These are phyloP conservation scores for Yarrowia sp. DNA, from an alignment of 805 yeast species.

Conservation along the genomic window DNA sequence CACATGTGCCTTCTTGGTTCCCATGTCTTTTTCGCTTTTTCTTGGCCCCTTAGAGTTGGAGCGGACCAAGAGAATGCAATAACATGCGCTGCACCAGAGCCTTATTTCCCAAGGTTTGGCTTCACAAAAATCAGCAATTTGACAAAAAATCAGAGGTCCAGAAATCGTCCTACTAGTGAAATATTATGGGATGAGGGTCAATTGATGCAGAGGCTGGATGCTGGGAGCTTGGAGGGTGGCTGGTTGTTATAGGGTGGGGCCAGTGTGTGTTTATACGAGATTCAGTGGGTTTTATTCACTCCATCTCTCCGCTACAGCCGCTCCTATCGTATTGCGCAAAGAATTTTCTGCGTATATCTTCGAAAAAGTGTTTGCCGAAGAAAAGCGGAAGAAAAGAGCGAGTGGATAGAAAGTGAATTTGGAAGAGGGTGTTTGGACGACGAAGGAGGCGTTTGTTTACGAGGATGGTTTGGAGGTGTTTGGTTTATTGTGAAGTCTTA, in stretches of 20 bases:
- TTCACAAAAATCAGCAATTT: no score
- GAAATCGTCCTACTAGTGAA: no score
- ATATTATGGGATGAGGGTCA: no score
- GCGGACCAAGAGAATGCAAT: constrained; percentile 16
- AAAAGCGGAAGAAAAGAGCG: background rate
- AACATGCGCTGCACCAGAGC: background rate
- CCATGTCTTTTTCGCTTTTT: background rate
- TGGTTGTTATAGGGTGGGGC: no score
- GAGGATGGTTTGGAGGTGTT: no score
- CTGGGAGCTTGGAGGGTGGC: no score
- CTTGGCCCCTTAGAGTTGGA: background rate
- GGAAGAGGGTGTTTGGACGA: background rate
- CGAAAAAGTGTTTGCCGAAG: background rate
- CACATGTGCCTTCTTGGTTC: constrained; percentile 12
- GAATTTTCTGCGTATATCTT: background rate
- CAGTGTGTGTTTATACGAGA: background rate
- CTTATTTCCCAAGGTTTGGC: background rate
- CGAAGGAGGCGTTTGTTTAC: no score
- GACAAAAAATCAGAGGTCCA: no score
- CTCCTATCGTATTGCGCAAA: constrained; percentile 13
- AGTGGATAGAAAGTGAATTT: background rate
- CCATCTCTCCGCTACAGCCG: constrained; percentile 12
- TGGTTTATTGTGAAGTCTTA: no score
- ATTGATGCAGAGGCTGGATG: no score
- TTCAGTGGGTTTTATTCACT: background rate